phyloP scores from a whole-genome alignment of 768 basidiomycete genomes.

The Leccinum broughii region DNA sequence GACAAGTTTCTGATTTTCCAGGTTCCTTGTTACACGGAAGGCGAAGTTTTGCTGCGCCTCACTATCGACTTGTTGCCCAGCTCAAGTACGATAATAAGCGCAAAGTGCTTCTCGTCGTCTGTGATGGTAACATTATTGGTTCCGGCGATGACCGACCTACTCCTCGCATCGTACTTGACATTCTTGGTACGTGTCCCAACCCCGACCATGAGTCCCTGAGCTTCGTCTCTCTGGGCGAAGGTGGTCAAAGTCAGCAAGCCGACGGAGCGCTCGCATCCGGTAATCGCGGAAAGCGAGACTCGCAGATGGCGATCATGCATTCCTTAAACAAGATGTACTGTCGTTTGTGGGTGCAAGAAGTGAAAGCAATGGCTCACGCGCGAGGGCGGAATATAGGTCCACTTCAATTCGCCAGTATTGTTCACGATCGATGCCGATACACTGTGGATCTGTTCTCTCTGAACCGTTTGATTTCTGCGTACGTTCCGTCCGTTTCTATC shows the following conservation, averaged over 20 bases:
- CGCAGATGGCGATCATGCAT: conserved; percentile 94
- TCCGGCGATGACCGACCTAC: conserved; percentile 96
- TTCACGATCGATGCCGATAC: conserved; percentile 96
- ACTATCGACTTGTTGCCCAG: too few relatives aligned
- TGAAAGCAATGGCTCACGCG: neutral
- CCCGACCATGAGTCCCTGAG: conserved; percentile 92
- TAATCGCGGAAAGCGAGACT: conserved; percentile 97
- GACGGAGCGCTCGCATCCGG: conserved; percentile 87
- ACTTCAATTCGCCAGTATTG: conserved; percentile 89
- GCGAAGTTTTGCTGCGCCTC: conserved; percentile 75
- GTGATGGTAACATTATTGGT: conserved; percentile 98
- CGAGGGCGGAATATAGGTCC: conserved; percentile 56
- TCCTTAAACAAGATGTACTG: conserved; percentile 88
- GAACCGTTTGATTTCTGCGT: conserved; percentile 93
- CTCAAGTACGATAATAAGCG: too few relatives aligned
- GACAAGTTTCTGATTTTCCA: conserved; percentile 98
- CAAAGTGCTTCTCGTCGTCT: conserved; percentile 88
- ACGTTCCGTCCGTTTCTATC: conserved; percentile 30
- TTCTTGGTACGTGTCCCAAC: conserved; percentile 93
- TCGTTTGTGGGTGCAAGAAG: neutral
- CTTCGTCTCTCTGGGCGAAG: conserved; percentile 92
- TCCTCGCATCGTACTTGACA: conserved; percentile 94
- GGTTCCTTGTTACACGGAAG: conserved; percentile 98
- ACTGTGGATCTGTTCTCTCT: conserved; percentile 85
- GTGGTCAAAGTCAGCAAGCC: conserved; percentile 94